Base-by-base conservation (phyloP, 2,329 filamentous ascomycete species). In the Rutstroemia sp. region DNA sequence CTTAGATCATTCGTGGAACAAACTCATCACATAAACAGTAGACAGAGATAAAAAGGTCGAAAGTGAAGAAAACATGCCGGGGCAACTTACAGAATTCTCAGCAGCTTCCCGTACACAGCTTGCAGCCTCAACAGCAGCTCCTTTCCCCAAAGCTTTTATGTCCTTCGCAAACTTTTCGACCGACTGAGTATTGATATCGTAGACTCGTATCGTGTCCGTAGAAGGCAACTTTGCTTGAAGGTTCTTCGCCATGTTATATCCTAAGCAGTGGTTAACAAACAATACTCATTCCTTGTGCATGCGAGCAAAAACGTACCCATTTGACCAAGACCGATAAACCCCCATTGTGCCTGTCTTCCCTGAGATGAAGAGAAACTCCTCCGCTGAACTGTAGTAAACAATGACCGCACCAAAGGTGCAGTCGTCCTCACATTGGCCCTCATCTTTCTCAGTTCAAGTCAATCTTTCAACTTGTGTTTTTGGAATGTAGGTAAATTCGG, bases 161-260 rank as follows among this genome's bases (percentile, higher is more conserved):
- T 61, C 84, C 30, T 79, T 72, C 12, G 78, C 72, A 64, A 89
- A 87, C 60, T 75, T 75, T 60, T 78, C 70, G 1, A 78, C 76
- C 3, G 79, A 75, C 39, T 76, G 73, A 17, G 75, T 70, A 65
- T 88, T 88, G 60, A 87, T 76, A 67, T 89, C 86, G 65, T 83
- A 82, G 34, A 89, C 72, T 58, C 82, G 75, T 48, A 89, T 69
- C 0, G 75, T 82, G 68, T 89, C 86, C 9, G 77, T 75, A 21
- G 75, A 71, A 3, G 83, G 80, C 30, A 88, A 78, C 68, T 87
- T 88, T 39, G 80, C 76, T 63, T 84, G 78, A 5, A 89, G 75
- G 64, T 88, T 89, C 69, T 77, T 80, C 38, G 86, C 86, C 86
- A 89, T 89, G 48, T 83, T 81, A 62, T 83, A 88, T 48, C 86